Evolutionary conservation across 2,329 filamentous ascomycete genomes (phyloP).

Genomic region (Escovopsis sp.): DNA sequence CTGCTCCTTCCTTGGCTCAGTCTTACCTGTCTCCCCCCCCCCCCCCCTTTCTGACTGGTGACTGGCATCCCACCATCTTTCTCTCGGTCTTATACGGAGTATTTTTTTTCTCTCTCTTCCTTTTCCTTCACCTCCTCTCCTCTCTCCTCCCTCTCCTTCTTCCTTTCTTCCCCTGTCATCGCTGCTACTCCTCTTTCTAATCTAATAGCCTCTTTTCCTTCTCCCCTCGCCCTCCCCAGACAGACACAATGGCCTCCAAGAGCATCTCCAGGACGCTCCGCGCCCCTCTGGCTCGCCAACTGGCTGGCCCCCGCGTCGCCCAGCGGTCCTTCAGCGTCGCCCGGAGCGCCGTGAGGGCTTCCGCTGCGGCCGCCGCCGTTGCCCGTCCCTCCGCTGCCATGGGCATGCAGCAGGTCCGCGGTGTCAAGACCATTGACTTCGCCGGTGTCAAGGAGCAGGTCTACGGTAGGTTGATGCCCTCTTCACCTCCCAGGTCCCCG

Average conservation of each 20-base stretch:
- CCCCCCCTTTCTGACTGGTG: neutral
- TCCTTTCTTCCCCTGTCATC: constrained; percentile 1
- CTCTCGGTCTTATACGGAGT: neutral
- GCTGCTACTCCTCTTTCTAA: constrained; percentile 8
- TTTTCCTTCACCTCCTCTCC: neutral
- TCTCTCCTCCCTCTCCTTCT: constrained; percentile 1
- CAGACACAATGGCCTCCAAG: constrained; percentile 61
- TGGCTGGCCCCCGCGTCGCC: constrained; percentile 43
- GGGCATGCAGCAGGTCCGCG: constrained; percentile 60
- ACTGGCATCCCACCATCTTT: too few relatives aligned
- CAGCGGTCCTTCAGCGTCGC: constrained; percentile 48
- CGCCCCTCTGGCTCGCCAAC: constrained; percentile 46
- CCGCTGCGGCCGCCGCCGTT: constrained; percentile 23
- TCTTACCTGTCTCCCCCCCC: constrained; percentile 6
- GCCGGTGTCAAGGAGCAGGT: constrained; percentile 89
- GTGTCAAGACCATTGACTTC: constrained; percentile 98
- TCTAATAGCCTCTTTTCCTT: constrained; percentile 16
- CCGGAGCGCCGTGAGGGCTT: constrained; percentile 37
- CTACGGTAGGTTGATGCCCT: constrained; percentile 47
- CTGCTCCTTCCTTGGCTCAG: too few relatives aligned
- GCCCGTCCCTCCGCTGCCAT: constrained; percentile 34
- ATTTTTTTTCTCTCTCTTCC: neutral
- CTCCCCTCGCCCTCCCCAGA: constrained; percentile 12
- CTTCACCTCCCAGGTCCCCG: too few relatives aligned
- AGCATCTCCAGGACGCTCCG: constrained; percentile 54